Evolutionary conservation across 176 grass and related monocot species (phyloP).

Genomic region (Hordeum marinum): DNA sequence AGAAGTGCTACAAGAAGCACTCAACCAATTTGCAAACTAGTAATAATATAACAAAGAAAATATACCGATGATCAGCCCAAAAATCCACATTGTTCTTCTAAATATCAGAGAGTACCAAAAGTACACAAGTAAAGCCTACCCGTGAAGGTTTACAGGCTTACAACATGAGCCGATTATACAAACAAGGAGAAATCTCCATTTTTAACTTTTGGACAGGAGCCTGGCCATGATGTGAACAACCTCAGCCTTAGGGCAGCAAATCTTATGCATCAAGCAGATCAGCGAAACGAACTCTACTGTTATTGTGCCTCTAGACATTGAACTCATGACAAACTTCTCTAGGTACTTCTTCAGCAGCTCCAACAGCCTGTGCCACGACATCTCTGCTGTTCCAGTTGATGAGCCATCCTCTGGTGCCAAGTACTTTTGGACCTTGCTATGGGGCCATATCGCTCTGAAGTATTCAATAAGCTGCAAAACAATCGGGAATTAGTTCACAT

Average conservation of each 20-base stretch:
- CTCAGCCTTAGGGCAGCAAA: neutral
- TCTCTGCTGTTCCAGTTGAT: conserved; percentile 33
- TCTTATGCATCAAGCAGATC: no score
- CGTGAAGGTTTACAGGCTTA: neutral
- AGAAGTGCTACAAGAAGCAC: neutral
- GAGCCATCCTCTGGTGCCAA: conserved; percentile 36
- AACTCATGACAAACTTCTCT: conserved; percentile 45
- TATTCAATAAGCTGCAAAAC: conserved; percentile 40
- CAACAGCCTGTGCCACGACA: conserved; percentile 46
- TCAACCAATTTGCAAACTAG: neutral
- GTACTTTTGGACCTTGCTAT: conserved; percentile 36
- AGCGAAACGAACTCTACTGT: conserved; percentile 21
- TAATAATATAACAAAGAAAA: neutral
- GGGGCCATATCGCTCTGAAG: conserved; percentile 40
- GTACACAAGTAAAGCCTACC: neutral
- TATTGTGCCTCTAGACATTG: conserved; percentile 39
- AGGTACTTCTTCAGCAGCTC: conserved; percentile 53
- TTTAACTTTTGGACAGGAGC: neutral
- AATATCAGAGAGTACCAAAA: neutral
- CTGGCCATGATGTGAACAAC: neutral
- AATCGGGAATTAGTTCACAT: neutral
- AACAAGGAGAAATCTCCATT: no score
- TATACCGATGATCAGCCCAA: neutral
- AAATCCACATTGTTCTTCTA: neutral
- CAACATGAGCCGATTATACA: neutral